Evolutionary conservation across 805 yeast genomes (phyloP).

Genomic region (Starmerella tilneyi): DNA sequence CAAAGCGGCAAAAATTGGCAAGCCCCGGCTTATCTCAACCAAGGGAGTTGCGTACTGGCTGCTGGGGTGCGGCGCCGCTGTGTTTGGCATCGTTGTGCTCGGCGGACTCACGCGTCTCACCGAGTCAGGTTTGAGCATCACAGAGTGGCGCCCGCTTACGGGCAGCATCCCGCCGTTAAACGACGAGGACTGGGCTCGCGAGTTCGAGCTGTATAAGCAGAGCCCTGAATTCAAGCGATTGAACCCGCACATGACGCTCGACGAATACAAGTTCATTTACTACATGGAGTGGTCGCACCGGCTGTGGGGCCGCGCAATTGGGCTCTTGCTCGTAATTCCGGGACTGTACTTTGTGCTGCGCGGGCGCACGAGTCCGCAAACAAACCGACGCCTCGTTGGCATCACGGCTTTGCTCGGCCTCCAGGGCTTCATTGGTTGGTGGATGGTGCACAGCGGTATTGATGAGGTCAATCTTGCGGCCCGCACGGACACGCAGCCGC

Average conservation of each 20-base stretch:
- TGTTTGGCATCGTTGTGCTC: slow-evolving; percentile 88
- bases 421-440: slow-evolving; percentile 97
- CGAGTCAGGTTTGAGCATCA: slow-evolving; percentile 89
- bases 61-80: slow-evolving; percentile 73
- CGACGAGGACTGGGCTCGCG: slow-evolving; percentile 74
- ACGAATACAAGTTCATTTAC: slow-evolving; percentile 89
- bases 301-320: slow-evolving; percentile 83
- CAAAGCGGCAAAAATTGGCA: slow-evolving; percentile 11
- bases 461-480: slow-evolving; percentile 68
- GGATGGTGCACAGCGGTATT: slow-evolving; percentile 97
- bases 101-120: slow-evolving; percentile 95
- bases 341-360: slow-evolving; percentile 68
- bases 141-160: slow-evolving; percentile 97
- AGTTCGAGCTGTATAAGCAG: slow-evolving; percentile 66
- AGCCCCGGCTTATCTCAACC: slow-evolving; percentile 36
- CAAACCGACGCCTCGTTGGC: slow-evolving; percentile 57
- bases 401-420: slow-evolving; percentile 71
- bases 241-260: slow-evolving; percentile 79
- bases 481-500: slow-evolving; percentile 77
- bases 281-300: slow-evolving; percentile 98
- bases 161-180: slow-evolving; percentile 84
- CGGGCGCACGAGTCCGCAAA: slow-evolving; percentile 54
- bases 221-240: slow-evolving; percentile 87
- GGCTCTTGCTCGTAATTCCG: slow-evolving; percentile 71
- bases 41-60: slow-evolving; percentile 77